Base-by-base conservation (phyloP, 2,329 filamentous ascomycete species). In the Clonostachys rhizophaga region DNA sequence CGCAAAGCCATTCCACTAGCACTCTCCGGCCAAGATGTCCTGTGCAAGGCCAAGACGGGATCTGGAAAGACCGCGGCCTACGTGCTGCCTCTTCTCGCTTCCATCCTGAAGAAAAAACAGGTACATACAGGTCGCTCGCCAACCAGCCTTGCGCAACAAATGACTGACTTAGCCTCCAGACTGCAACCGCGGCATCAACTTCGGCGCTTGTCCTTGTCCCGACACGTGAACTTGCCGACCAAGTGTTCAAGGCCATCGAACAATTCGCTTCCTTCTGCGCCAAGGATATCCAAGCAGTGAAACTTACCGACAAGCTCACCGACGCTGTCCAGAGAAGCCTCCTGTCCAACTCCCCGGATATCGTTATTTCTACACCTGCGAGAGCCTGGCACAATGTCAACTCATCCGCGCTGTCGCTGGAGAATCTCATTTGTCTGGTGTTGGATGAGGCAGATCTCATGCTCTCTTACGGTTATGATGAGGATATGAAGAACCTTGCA, bases 61-160 rank as follows among this genome's bases (percentile, higher is more conserved):
- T 96, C 91, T 5, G 94, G 94, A 55, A 99, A 99, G 76, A 99
- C 94, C 11, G 90, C 90, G n/a, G 92, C 94, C 44, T 97, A 97
- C 63, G 74, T 96, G 7, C 76, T 99, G 40, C 94, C 94, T 2
- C 78, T 96, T n/a, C 70, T 99, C 14, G 87, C 96, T 55, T 80
- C 81, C 35, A 88, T 96, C 51, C 71, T 99, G 47, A 88, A 86
- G 62, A 81, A 82, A 54, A 96, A 96, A 68, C 69, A 78, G 57
- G 82, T 24, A n/a, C 24, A 14, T 24, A n/a, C 24, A 14, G 16
- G n/a, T 20, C 37, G 24, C 24, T 30, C 24, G 24, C 24, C 24
- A 30, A 30, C 24, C 24, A 30, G 24, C 24, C 24, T 10, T 10
- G 24, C 24, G 24, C 24, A 30, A 30, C 24, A 30, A 33, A 11